phyloP scores from a whole-genome alignment of 768 basidiomycete genomes.

The Rhizopogon vesiculosus region DNA sequence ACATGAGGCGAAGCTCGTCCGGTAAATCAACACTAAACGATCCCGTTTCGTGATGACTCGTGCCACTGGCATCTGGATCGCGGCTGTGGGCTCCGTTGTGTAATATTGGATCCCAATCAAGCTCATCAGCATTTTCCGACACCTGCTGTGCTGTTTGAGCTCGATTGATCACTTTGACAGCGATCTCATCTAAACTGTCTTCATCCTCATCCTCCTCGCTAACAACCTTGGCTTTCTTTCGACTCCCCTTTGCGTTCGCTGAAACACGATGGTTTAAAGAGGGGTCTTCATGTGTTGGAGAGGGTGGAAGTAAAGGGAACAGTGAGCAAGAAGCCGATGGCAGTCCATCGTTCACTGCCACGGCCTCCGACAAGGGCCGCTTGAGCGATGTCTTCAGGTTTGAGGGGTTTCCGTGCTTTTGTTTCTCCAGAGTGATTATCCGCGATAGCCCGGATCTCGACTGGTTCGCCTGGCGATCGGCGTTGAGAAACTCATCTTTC shows the following conservation, averaged over 20 bases:
- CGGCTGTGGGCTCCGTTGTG: slow-evolving; percentile 18
- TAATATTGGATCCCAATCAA: slow-evolving; percentile 28
- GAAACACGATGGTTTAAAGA: slow-evolving; percentile 20
- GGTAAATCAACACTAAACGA: slow-evolving; percentile 56
- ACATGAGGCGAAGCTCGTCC: slow-evolving; percentile 58
- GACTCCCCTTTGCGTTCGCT: slow-evolving; percentile 36
- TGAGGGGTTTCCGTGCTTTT: background rate
- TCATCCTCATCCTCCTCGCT: slow-evolving; percentile 20
- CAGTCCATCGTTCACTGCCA: background rate
- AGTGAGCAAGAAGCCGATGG: slow-evolving; percentile 10
- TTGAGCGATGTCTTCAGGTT: slow-evolving; percentile 34
- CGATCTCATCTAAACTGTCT: slow-evolving; percentile 12
- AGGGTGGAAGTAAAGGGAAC: slow-evolving; percentile 53
- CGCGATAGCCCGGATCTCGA: background rate
- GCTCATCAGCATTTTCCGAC: slow-evolving; percentile 8
- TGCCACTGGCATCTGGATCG: slow-evolving; percentile 14
- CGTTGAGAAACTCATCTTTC: background rate
- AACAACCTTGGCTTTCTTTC: slow-evolving; percentile 50
- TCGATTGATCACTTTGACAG: slow-evolving; percentile 17
- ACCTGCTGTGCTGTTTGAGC: slow-evolving; percentile 9
- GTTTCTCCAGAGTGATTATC: background rate
- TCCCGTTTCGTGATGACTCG: slow-evolving; percentile 29
- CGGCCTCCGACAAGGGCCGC: slow-evolving; percentile 30
- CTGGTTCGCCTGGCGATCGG: background rate
- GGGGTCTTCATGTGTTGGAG: slow-evolving; percentile 50